Evolutionary conservation across 768 basidiomycete genomes (phyloP), one percentile per base, ranked within the genome.

Genomic region (Phanerodontia chrysosporium): DNA sequence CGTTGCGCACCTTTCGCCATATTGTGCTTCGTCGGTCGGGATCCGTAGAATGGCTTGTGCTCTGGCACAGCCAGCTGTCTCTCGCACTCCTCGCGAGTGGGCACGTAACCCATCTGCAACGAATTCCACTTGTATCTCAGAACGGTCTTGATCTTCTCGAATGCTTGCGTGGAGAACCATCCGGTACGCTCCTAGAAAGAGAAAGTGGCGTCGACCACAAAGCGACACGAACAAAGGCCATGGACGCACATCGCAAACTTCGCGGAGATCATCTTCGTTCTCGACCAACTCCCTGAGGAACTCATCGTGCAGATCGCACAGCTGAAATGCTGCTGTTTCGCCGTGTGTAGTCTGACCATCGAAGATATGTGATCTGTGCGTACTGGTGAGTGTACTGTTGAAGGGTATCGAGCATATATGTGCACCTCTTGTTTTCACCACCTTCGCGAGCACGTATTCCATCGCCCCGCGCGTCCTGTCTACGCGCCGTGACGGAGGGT

Each of bases 321-420:
- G 78, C 71, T 98, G 97, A 74, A 92, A 99, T 18, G 93, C 91
- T 1, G 93, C 94, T 0, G 92, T 89, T 70, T 96, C 90, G 65
- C 89, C 86, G 46, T 87, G 84, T 48, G 93, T 72, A 7, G 82
- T 83, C 58, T 83, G 69, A 0, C 96, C 97, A 69, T 99, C 93
- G 64, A 98, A 99, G 30, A 94, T 80, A 70, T 98, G 93, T 0
- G 89, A 88, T 65, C 77, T 60, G 13, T 9, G 18, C 21, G 7
- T 3, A 3, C 7, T 14, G 24, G 5, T n/a, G n/a, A 27, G 49
- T 39, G 56, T 29, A 32, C 22, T 6, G 22, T 7, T 25, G 27
- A 44, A 9, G 16, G 28, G 5, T 35, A 36, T 21, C 28, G n/a
- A 56, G 39, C 8, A 8, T 12, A 28, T 10, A 18, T 5, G 14